phyloP scores from a whole-genome alignment of 768 basidiomycete species.

The Amanita rubescens region DNA sequence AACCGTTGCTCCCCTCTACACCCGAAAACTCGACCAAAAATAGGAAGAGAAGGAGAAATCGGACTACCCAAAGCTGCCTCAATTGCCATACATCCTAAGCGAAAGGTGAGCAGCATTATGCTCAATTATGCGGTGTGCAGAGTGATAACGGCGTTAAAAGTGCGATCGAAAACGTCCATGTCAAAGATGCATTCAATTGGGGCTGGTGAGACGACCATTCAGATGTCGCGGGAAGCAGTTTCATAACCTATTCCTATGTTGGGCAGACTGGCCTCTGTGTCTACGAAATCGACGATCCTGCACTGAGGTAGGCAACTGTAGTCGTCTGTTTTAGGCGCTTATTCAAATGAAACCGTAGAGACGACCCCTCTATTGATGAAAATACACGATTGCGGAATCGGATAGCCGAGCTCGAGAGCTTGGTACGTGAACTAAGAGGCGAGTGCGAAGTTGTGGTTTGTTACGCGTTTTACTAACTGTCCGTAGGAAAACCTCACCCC shows the following conservation, averaged over 20 bases:
- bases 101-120: constrained; percentile 55
- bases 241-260: not conserved
- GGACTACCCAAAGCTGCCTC: constrained; percentile 83
- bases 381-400: constrained; percentile 77
- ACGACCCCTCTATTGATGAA: constrained; percentile 85
- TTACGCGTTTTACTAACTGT: not conserved
- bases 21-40: constrained; percentile 39
- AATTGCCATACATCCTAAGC: constrained; percentile 93
- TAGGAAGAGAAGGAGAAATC: constrained; percentile 82
- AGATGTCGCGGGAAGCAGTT: constrained; percentile 1
- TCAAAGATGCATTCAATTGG: constrained; percentile 83
- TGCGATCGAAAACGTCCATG: constrained; percentile 92
- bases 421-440: constrained; percentile 86
- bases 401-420: constrained; percentile 88
- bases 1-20: constrained; percentile 38
- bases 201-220: constrained; percentile 47
- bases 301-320: constrained; percentile 45
- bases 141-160: constrained; percentile 29
- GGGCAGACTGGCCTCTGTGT: constrained; percentile 86
- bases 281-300: constrained; percentile 90
- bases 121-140: constrained; percentile 7
- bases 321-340: not conserved
- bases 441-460: constrained; percentile 11
- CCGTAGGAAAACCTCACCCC: constrained; percentile 75
- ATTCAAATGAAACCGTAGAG: constrained; percentile 36